Conservation (phyloP, 75 land plant genomes). For the Gnetum montanum region DNA sequence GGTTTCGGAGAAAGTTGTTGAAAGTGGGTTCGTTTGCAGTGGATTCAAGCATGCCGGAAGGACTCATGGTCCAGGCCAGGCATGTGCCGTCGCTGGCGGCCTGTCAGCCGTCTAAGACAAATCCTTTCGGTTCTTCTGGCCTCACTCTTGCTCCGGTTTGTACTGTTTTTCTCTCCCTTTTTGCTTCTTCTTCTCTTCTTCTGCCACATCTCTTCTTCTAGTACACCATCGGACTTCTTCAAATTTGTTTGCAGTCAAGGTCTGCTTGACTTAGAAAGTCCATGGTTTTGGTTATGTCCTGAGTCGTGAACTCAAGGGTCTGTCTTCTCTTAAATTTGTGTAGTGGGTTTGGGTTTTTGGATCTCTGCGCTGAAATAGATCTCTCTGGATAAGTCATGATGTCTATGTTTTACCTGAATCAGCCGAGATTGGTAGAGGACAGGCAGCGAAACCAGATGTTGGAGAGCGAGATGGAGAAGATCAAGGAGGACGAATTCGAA, state of each 20-base stretch:
- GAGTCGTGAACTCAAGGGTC: neutral
- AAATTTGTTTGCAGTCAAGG: no score
- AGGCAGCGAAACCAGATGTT: neutral
- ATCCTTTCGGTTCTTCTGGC: constrained; percentile 49
- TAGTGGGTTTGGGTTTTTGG: neutral
- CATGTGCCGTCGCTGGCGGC: constrained; percentile 18
- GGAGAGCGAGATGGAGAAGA: constrained; percentile 12
- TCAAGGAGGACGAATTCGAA: constrained; percentile 70
- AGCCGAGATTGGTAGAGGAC: neutral
- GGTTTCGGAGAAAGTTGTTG: neutral
- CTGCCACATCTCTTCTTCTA: no score
- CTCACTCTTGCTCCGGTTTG: constrained; percentile 58
- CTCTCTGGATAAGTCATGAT: no score
- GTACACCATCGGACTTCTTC: no score
- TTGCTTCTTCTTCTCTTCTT: no score
- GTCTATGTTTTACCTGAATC: neutral
- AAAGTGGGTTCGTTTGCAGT: neutral
- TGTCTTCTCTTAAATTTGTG: neutral
- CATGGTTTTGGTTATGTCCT: neutral
- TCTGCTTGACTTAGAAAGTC: no score
- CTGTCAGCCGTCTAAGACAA: constrained; percentile 5
- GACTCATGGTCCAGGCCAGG: constrained; percentile 24
- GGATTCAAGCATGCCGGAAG: constrained; percentile 26
- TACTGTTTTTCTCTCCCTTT: no score
- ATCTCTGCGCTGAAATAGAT: constrained; percentile 30